Evolutionary conservation across 257 asterid genomes (phyloP).

Genomic region (Lycium ferocissimum): DNA sequence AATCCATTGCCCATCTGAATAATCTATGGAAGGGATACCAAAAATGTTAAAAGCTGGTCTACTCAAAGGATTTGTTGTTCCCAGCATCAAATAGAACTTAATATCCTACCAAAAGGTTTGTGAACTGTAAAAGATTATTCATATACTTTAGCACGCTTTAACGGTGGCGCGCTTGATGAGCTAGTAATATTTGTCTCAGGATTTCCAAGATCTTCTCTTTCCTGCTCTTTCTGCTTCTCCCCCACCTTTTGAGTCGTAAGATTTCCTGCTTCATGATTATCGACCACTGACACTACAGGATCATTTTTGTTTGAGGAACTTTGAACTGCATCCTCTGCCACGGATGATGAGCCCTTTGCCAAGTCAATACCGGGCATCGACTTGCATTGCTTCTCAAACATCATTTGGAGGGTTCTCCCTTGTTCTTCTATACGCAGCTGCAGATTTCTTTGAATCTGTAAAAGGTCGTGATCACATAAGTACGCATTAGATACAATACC

Average conservation of each 20-base stretch:
- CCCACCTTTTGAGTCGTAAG: constrained; percentile 13
- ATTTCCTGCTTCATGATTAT: constrained; percentile 25
- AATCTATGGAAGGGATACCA: constrained; percentile 16
- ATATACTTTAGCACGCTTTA: constrained; percentile 66
- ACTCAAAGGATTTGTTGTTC: constrained; percentile 26
- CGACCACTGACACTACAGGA: constrained; percentile 1
- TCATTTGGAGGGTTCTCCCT: constrained; percentile 34
- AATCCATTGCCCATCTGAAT: constrained; percentile 21
- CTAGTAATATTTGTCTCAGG: constrained; percentile 32
- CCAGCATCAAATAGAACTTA: constrained; percentile 20
- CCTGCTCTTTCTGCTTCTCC: constrained; percentile 49
- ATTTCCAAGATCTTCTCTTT: constrained; percentile 38
- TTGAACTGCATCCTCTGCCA: constrained; percentile 46
- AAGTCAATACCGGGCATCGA: constrained; percentile 52
- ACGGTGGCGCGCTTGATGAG: constrained; percentile 49
- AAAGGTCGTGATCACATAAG: background rate
- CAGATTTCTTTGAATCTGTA: constrained; percentile 35
- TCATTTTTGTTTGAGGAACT: constrained; percentile 45
- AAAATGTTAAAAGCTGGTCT: constrained; percentile 17
- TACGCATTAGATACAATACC: background rate
- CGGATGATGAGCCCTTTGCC: constrained; percentile 59
- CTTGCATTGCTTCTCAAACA: constrained; percentile 48
- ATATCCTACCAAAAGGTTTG: constrained; percentile 14
- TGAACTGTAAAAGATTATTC: constrained; percentile 36
- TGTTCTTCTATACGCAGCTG: constrained; percentile 39